Base-by-base conservation (phyloP, 2,329 filamentous ascomycete species). In the Chalaropsis ovoidea region DNA sequence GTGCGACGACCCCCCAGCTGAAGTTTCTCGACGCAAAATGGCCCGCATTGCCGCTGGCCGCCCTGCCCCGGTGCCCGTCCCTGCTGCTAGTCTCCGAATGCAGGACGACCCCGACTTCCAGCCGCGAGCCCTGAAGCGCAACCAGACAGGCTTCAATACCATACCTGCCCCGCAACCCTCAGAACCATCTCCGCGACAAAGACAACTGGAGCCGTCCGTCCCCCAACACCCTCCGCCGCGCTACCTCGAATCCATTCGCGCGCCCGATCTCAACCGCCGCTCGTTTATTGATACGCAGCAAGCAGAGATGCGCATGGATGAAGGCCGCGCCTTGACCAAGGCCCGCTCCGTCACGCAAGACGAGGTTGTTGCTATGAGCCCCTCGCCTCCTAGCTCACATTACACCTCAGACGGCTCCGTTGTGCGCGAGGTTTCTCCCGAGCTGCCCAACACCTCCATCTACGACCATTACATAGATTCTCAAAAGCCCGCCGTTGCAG, bases 1-100 rank as follows among this genome's bases (percentile, higher is more conserved):
- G 74, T 87, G 88, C 65, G 85, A 89, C 64, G 77, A 82, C 8
- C 88, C 89, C 1, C 82, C 86, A 1, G 78, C 84, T 22, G 88
- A 94, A 72, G 86, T 96, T 65, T 86, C 84, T 4, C 80, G 78
- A 72, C 78, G 77, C 68, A 86, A 81, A 27, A 42, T 35, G 24
- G 47, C 66, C 60, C 58, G 74, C 78, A 71, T 69, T 64, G 65
- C 67, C 47, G n/a, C 58, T 63, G 74, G 70, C 72, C 72, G 61
- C 13, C 66, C 67, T n/a, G 49, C 66, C n/a, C 60, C 64, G 7
- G 67, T 54, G 27, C 52, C 58, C n/a, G 49, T 54, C 19, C 66
- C 70, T 4, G 54, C 62, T 19, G 43, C 58, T 3, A 61, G 45
- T 8, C 8, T 60, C 31, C 49, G 65, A 42, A 42, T 52, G 22